Evolutionary conservation across 257 asterid species (phyloP).

Genomic region (Apocynum venetum): DNA sequence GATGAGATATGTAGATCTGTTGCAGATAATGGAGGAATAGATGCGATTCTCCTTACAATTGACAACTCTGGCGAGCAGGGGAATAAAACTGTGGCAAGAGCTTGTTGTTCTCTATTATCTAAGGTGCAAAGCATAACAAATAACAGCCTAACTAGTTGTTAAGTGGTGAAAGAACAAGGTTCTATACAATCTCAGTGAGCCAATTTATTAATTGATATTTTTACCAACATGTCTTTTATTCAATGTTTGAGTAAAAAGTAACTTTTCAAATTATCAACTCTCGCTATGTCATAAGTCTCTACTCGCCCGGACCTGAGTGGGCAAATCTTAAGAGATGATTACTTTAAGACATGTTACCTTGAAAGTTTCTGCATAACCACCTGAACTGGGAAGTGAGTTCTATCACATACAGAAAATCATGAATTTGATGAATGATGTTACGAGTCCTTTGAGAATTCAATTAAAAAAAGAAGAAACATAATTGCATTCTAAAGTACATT

Average conservation of each 20-base stretch:
- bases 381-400: background rate
- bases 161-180: background rate
- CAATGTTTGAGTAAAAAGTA: background rate
- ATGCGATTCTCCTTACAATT: constrained; percentile 57
- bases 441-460: background rate
- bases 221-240: background rate
- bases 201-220: background rate
- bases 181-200: background rate
- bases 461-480: background rate
- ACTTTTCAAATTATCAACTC: background rate
- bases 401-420: background rate
- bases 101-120: constrained; percentile 73
- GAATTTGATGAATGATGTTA: background rate
- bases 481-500: background rate
- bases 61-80: constrained; percentile 74
- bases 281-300: background rate
- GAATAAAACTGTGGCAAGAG: constrained; percentile 54
- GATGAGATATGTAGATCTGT: constrained; percentile 91
- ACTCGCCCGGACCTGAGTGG: background rate
- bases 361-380: background rate
- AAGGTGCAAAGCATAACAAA: constrained; percentile 51
- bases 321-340: background rate
- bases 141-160: background rate
- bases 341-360: background rate
- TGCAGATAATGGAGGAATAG: constrained; percentile 74